Conservation (phyloP, 805 yeast genomes). For the Ogataea paraovalis region DNA sequence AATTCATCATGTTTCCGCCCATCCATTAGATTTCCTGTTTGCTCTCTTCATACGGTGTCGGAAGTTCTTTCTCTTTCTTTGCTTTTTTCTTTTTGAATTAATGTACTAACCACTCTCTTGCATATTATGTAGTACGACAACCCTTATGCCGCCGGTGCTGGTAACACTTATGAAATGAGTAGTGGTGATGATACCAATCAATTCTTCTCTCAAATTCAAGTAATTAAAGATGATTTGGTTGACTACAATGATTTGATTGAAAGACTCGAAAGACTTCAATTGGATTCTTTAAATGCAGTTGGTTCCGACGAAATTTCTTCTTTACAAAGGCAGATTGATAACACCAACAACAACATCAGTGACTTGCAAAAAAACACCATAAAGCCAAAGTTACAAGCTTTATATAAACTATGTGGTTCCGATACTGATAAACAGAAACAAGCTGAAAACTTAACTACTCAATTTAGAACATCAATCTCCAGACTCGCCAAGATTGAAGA, state of each 20-base stretch:
- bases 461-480: constrained; percentile 82
- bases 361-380: constrained; percentile 65
- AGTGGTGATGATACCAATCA: constrained; percentile 28
- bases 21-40: too few species aligned
- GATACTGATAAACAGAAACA: constrained; percentile 85
- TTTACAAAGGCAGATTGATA: constrained; percentile 72
- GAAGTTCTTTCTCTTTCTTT: too few species aligned
- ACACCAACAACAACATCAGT: constrained; percentile 71
- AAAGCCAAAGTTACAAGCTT: constrained; percentile 70
- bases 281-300: constrained; percentile 66
- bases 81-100: neutral
- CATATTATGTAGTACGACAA: constrained; percentile 21
- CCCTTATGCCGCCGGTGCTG: constrained; percentile 24
- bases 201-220: constrained; percentile 67
- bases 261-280: constrained; percentile 66
- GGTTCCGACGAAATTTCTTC: constrained; percentile 66
- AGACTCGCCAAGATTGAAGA: constrained; percentile 85
- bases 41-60: too few species aligned
- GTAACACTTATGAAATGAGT: constrained; percentile 22
- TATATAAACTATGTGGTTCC: constrained; percentile 64
- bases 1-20: too few species aligned
- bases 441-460: constrained; percentile 82
- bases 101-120: too few species aligned
- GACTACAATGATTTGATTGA: constrained; percentile 68
- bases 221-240: constrained; percentile 63